These are phyloP conservation scores for Echium plantagineum DNA, from an alignment of 257 asterid species.

Conservation along the genomic window DNA sequence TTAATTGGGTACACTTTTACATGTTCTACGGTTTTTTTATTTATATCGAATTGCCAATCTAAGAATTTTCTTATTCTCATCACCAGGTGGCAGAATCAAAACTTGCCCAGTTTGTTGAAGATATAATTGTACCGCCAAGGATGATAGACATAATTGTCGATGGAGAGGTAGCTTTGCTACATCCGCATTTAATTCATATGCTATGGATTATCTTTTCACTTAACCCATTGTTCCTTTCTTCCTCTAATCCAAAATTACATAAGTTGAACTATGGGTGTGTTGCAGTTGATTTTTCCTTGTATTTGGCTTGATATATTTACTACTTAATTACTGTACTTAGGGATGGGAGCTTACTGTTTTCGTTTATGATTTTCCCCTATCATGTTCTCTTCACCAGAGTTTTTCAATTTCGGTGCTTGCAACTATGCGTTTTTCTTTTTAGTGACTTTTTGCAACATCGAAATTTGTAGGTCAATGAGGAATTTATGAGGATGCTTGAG, in stretches of 20 bases:
- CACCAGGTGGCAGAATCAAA: slow-evolving; percentile 88
- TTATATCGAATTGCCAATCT: not conserved
- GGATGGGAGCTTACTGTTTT: too few relatives aligned
- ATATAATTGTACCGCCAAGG: slow-evolving; percentile 93
- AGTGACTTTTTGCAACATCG: slow-evolving; percentile 5
- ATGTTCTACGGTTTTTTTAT: slow-evolving; percentile 4
- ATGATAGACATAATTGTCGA: slow-evolving; percentile 89
- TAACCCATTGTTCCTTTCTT: not conserved
- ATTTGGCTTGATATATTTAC: too few relatives aligned
- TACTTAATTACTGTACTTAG: too few relatives aligned
- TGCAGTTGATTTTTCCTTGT: too few relatives aligned
- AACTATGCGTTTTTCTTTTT: not conserved
- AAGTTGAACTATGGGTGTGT: too few relatives aligned
- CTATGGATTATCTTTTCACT: not conserved
- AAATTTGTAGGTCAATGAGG: slow-evolving; percentile 76
- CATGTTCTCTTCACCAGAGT: not conserved
- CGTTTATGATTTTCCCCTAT: too few relatives aligned
- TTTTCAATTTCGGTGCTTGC: too few relatives aligned
- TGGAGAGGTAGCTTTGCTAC: slow-evolving; percentile 66
- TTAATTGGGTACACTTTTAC: not conserved
- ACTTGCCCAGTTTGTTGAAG: slow-evolving; percentile 92
- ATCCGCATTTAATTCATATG: slow-evolving; percentile 8
- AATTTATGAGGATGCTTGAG: slow-evolving; percentile 83
- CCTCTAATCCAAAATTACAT: not conserved
- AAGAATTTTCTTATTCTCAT: slow-evolving; percentile 5